phyloP scores from a whole-genome alignment of 805 yeast species.

The Ogataea methylovora region DNA sequence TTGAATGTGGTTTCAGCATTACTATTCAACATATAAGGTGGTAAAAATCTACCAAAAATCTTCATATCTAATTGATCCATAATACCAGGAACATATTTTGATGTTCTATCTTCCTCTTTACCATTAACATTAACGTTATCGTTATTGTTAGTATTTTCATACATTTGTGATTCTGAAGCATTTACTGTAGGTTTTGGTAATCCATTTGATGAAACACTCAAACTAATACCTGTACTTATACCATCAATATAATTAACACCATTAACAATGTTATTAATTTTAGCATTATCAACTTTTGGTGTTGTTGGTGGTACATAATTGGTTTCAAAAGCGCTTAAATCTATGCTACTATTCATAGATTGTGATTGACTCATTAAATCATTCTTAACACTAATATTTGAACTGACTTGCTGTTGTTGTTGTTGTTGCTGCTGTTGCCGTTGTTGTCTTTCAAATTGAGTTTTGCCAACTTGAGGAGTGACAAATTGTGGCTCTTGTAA shows the following conservation, averaged over 20 bases:
- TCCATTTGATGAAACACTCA: slow-evolving; percentile 16
- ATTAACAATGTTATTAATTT: slow-evolving; percentile 15
- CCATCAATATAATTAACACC: slow-evolving; percentile 29
- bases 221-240: slow-evolving; percentile 23
- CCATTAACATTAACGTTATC: not conserved
- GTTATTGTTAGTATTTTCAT: not conserved
- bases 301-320: slow-evolving; percentile 2
- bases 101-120: slow-evolving; percentile 5
- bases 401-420: slow-evolving; percentile 2
- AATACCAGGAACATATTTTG: slow-evolving; percentile 65
- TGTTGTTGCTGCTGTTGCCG: slow-evolving; percentile 5
- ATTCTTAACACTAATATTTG: too few relatives aligned
- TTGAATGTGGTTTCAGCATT: slow-evolving; percentile 14
- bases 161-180: slow-evolving; percentile 1
- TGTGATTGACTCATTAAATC: too few relatives aligned
- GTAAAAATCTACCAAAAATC: slow-evolving; percentile 74
- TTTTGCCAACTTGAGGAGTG: slow-evolving; percentile 21
- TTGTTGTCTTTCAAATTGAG: slow-evolving; percentile 10
- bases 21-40: slow-evolving; percentile 70
- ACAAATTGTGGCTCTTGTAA: slow-evolving; percentile 13
- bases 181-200: too few relatives aligned
- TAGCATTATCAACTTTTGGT: slow-evolving; percentile 12
- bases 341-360: too few relatives aligned
- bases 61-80: slow-evolving; percentile 82
- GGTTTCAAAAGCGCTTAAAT: slow-evolving; percentile 6